Conservation (phyloP, 495 filamentous ascomycete genomes). For the Ramalina peruviana region DNA sequence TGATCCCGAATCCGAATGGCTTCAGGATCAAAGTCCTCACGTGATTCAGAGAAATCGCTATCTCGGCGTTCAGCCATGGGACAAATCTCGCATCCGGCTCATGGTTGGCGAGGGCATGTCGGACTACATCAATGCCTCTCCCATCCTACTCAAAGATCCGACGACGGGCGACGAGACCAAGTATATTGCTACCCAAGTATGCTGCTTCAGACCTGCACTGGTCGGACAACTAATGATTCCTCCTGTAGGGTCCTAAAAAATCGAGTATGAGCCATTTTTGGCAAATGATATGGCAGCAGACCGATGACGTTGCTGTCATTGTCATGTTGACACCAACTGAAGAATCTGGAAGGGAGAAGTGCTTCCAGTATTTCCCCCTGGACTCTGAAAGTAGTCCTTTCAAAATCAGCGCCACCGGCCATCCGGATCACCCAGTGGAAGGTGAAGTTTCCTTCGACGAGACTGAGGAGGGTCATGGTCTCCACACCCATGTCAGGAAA, state of each 20-base stretch:
- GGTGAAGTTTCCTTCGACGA: conserved; percentile 36
- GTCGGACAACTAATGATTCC: not conserved
- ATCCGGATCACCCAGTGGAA: conserved; percentile 24
- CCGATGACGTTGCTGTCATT: conserved; percentile 63
- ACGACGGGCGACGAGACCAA: conserved; percentile 34
- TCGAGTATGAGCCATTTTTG: conserved; percentile 65
- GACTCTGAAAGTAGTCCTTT: conserved; percentile 30
- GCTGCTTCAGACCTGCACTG: conserved; percentile 13
- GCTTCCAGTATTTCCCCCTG: conserved; percentile 76
- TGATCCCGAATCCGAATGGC: conserved; percentile 35
- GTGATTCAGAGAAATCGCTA: conserved; percentile 40
- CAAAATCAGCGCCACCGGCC: conserved; percentile 32
- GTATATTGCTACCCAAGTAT: conserved; percentile 57
- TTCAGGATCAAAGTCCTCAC: conserved; percentile 37
- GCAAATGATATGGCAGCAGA: conserved; percentile 92
- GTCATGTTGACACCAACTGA: conserved; percentile 92
- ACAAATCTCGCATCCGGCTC: conserved; percentile 72
- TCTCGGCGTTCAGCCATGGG: conserved; percentile 70
- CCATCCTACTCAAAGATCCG: conserved; percentile 54
- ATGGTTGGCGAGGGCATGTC: conserved; percentile 62
- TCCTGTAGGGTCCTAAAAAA: conserved; percentile 61
- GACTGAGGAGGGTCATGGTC: conserved; percentile 29
- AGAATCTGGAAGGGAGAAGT: conserved; percentile 75
- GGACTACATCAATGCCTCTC: conserved; percentile 95
- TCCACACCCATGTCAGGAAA: conserved; percentile 41